Percentiles rank a stretch among this genome's conserved stretches.
These are phyloP conservation scores for Dipodascus geniculatus DNA, from an alignment of 805 yeast species.

Conservation along the genomic window DNA sequence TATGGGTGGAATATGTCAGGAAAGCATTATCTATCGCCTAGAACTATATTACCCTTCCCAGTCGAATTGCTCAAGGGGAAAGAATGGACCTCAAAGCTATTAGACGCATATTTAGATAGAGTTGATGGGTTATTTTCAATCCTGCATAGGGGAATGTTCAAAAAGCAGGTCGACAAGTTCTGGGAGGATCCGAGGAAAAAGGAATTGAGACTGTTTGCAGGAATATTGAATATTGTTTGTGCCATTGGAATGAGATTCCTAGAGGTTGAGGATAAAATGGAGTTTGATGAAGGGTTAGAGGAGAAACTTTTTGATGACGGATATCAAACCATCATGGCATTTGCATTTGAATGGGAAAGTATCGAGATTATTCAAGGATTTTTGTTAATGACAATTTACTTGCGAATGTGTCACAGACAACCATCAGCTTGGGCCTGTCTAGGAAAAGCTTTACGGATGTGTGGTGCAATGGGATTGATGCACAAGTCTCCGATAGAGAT, in stretches of 20 bases:
- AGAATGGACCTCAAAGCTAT: constrained; percentile 18
- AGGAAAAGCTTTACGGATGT: constrained; percentile 33
- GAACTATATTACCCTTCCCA: constrained; percentile 20
- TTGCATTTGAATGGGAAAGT: constrained; percentile 41
- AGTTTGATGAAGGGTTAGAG: constrained; percentile 25
- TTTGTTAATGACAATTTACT: constrained; percentile 34
- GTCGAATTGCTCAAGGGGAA: constrained; percentile 3
- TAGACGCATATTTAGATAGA: constrained; percentile 34
- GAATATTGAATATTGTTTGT: constrained; percentile 37
- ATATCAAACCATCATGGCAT: constrained; percentile 27
- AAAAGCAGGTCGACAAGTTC: constrained; percentile 34
- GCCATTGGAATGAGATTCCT: constrained; percentile 41
- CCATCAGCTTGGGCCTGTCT: constrained; percentile 32
- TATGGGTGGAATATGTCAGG: constrained; percentile 64
- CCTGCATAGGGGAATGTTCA: constrained; percentile 41
- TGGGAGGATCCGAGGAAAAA: constrained; percentile 17
- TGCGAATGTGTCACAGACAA: constrained; percentile 35
- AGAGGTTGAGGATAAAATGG: constrained; percentile 27
- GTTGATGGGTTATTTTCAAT: constrained; percentile 44
- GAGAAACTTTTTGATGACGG: constrained; percentile 33
- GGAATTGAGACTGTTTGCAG: constrained; percentile 33
- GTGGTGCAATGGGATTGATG: constrained; percentile 34
- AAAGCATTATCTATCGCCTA: constrained; percentile 32
- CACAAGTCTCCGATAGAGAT: constrained; percentile 13
- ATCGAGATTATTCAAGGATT: constrained; percentile 40